Conservation (phyloP, 257 asterid species). For the Petunia axillaris region DNA sequence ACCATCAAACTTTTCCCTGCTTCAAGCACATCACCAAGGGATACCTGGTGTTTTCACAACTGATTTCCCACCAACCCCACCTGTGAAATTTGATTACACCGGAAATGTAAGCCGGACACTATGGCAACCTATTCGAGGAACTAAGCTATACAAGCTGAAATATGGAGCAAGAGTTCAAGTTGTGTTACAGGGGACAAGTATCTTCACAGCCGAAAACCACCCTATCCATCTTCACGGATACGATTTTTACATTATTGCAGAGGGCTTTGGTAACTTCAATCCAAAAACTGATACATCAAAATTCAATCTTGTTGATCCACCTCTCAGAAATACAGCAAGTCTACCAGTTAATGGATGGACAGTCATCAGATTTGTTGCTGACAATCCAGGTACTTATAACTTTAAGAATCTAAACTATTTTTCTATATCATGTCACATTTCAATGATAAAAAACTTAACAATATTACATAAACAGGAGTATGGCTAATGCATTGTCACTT, state of each 20-base stretch:
- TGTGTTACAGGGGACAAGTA: constrained; percentile 86
- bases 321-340: constrained; percentile 73
- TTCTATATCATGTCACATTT: neutral
- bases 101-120: constrained; percentile 78
- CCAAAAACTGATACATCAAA: constrained; percentile 56
- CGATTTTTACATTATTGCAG: constrained; percentile 77
- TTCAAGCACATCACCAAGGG: constrained; percentile 76
- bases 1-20: constrained; percentile 71
- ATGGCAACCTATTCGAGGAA: constrained; percentile 71
- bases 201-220: constrained; percentile 82
- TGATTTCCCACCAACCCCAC: constrained; percentile 75
- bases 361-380: constrained; percentile 85
- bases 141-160: constrained; percentile 64
- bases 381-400: constrained; percentile 71
- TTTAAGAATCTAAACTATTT: neutral
- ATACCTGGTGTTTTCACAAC: constrained; percentile 80
- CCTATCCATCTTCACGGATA: constrained; percentile 95
- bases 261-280: constrained; percentile 87
- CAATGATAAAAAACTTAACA: neutral
- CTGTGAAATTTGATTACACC: constrained; percentile 68
- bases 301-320: constrained; percentile 85
- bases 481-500: constrained; percentile 94
- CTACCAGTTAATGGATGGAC: constrained; percentile 91
- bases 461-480: constrained; percentile 50
- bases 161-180: constrained; percentile 78